Evolutionary conservation across 2,329 filamentous ascomycete genomes (phyloP), one percentile per base, ranked within the genome.

Genomic region (Hymenoscyphus occultus): DNA sequence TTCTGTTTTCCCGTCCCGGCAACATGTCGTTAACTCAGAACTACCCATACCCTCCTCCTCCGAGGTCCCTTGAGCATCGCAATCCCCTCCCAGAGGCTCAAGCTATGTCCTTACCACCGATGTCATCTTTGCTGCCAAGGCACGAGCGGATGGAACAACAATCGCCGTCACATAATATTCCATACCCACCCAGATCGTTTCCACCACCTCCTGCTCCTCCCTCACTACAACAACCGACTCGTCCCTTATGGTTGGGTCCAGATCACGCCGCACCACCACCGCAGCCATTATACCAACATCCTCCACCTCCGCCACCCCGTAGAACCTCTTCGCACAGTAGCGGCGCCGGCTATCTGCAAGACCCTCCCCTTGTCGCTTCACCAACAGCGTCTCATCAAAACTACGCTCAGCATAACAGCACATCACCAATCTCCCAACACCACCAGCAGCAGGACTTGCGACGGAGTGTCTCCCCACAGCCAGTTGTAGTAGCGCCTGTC

Each of bases 71-170:
- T 42, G 59, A 64, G 16, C 19, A 40, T 40, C 48, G 31, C 31
- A 60, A 35, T 57, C 28, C 42, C n/a, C 32, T 22, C 31, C 56
- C 28, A 65, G 60, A 48, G 22, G 16, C 56, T 39, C 61, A 68
- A 58, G 60, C 56, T 19, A 65, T 64, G 3, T 64, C 64, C 1
- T 59, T 72, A 14, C 70, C 70, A 14, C 66, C 70, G 7, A 72
- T 71, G 70, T 69, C 70, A 39, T 70, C 69, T 14, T 62, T 72
- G 1, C 56, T 71, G 58, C 61, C 61, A 32, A 69, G 65, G 56
- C 66, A 63, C 31, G 64, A 68, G 32, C 63, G 61, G 35, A 61
- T 35, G 16, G 51, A 59, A 32, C 66, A 54, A 60, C 66, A 54
- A 62, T 42, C 59, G 31, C 59, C 59, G 22, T 5, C 51, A n/a